Percentiles rank a stretch among this genome's conserved stretches.
Evolutionary conservation across 2,329 filamentous ascomycete species (phyloP).

Genomic region (Botryotinia convoluta): DNA sequence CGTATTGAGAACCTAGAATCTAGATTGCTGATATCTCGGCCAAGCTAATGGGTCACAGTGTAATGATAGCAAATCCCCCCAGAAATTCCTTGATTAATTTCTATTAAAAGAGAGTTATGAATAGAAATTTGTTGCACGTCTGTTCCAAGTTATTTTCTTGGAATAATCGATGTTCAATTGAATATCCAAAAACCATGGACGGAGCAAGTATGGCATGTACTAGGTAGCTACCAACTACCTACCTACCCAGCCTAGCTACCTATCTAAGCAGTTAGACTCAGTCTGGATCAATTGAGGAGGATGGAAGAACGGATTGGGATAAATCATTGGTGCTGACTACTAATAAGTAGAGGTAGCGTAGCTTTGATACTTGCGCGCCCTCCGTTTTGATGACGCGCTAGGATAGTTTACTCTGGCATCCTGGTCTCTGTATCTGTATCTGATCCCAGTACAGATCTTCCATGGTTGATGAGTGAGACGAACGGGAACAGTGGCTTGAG

Average conservation of each 20-base stretch:
- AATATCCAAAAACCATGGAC: not conserved
- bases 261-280: not conserved
- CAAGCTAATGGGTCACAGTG: not conserved
- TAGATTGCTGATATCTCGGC: not conserved
- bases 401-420: not conserved
- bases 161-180: not conserved
- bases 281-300: not conserved
- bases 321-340: not conserved
- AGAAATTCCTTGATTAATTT: not conserved
- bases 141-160: conserved; percentile 19
- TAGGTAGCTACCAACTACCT: not conserved
- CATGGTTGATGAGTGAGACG: not conserved
- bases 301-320: not conserved
- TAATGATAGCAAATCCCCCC: not conserved
- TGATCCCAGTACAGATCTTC: not conserved
- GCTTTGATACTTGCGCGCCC: not conserved
- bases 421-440: not conserved
- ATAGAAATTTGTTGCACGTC: conserved; percentile 16
- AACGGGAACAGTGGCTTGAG: not conserved
- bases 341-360: not conserved
- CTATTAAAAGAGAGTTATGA: not conserved
- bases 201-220: not conserved
- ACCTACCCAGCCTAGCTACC: not conserved
- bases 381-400: not conserved
- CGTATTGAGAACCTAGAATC: not conserved